Evolutionary conservation across 768 basidiomycete species (phyloP).

Genomic region (Amanita thiersii): DNA sequence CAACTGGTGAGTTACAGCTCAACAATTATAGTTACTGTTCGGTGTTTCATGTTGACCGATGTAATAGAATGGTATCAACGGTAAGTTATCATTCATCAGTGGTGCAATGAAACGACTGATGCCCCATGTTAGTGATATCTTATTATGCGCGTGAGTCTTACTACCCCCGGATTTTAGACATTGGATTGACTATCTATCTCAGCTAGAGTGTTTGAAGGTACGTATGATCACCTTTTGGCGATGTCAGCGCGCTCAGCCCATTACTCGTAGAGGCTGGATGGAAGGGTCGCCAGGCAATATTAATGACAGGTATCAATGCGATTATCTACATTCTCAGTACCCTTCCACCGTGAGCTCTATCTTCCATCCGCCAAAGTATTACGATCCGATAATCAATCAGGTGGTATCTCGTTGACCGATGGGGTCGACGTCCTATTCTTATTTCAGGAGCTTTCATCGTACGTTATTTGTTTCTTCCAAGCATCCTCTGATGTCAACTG

Average conservation of each 20-base stretch:
- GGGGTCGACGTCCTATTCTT: slow-evolving; percentile 83
- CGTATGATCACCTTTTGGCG: slow-evolving; percentile 9
- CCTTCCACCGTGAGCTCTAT: slow-evolving; percentile 63
- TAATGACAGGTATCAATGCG: slow-evolving; percentile 94
- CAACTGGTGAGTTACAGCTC: slow-evolving; percentile 60
- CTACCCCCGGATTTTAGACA: slow-evolving; percentile 7
- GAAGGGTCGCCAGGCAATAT: slow-evolving; percentile 86
- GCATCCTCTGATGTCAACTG: background rate
- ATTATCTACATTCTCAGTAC: slow-evolving; percentile 76
- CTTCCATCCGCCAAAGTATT: slow-evolving; percentile 1
- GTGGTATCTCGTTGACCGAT: slow-evolving; percentile 91
- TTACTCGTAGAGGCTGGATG: slow-evolving; percentile 77
- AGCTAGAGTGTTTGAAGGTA: slow-evolving; percentile 92
- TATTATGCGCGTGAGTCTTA: slow-evolving; percentile 80
- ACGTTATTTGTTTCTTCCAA: slow-evolving; percentile 17
- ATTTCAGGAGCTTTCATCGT: slow-evolving; percentile 82
- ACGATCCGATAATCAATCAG: slow-evolving; percentile 28
- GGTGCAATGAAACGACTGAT: slow-evolving; percentile 1
- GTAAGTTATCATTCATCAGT: slow-evolving; percentile 27
- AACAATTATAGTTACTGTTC: background rate
- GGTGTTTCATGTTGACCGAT: background rate
- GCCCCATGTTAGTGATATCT: slow-evolving; percentile 62
- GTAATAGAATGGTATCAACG: slow-evolving; percentile 86
- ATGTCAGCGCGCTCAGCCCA: slow-evolving; percentile 6
- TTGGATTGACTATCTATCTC: background rate